Evolutionary conservation across 108 stramenopile genomes (phyloP), one percentile per base, ranked within the genome.

Genomic region (Skeletonema grethae): DNA sequence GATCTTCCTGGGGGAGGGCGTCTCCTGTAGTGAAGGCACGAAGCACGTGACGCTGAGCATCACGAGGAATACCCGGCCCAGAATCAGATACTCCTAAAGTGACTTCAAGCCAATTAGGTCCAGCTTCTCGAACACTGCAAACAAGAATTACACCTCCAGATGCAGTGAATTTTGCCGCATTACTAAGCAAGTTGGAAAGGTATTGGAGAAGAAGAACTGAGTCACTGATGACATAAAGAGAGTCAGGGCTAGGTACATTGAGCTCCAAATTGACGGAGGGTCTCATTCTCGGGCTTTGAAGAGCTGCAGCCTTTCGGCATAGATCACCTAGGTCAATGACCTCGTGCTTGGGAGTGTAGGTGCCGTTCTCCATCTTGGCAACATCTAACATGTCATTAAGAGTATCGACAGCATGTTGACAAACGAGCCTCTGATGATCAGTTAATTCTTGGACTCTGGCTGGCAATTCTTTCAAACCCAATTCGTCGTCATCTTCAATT

Each of bases 311-410:
- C 34, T 73, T 66, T 32, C 67, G 53, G 34, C 79, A 80, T n/a
- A 80, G 65, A 35, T 68, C 73, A 24, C 79, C 73, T 10, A 80
- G 57, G 25, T 80, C 79, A 35, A 80, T 72, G 7, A 80, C 79
- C 25, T 80, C 79, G n/a, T 75, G 65, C 39, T 80, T 80, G 7
- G 79, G 79, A 32, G 67, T 75, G 59, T 75, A 80, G 3, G 72
- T 80, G 36, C 76, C 70, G 48, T 72, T 72, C 34, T 80, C 79
- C 72, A 80, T 75, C 34, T 80, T 80, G 12, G 79, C 79, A n/a
- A 72, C 79, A 70, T 80, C 79, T 39, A 80, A 69, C 79, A 80
- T 80, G 57, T 80, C 79, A 53, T 80, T 80, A 4, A 79, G 67
- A 41, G 78, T 79, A 55, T 79, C 72, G 20, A 79, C 78, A 34